Evolutionary conservation across 2,329 filamentous ascomycete genomes (phyloP).

Genomic region (Aspergillus tanneri): DNA sequence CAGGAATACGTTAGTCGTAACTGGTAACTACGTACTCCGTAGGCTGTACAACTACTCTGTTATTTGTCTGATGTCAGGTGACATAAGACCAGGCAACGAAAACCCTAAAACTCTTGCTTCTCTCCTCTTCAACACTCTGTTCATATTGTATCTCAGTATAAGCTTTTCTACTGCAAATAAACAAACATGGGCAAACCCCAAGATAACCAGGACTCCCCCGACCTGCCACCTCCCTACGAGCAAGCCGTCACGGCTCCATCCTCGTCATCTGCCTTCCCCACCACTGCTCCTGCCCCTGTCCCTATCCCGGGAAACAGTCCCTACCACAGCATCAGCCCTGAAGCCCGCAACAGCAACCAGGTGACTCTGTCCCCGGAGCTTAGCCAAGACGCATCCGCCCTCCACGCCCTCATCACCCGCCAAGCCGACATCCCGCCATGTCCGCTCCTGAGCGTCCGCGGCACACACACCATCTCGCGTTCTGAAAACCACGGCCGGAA

Average conservation of each 20-base stretch:
- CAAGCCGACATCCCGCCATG: conserved; percentile 48
- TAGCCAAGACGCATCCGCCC: conserved; percentile 16
- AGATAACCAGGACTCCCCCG: background rate
- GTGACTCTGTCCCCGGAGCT: conserved; percentile 11
- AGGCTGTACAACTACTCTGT: no score
- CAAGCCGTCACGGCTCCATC: background rate
- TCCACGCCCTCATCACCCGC: conserved; percentile 47
- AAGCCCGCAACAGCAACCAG: background rate
- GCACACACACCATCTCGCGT: conserved; percentile 52
- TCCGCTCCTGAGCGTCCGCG: conserved; percentile 54
- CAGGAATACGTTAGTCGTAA: no score
- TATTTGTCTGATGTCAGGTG: no score
- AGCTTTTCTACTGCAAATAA: no score
- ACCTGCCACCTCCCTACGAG: conserved; percentile 2
- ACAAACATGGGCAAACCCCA: background rate
- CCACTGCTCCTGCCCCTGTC: background rate
- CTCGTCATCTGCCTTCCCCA: background rate
- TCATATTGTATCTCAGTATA: background rate
- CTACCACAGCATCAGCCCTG: conserved; percentile 9
- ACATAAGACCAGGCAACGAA: background rate
- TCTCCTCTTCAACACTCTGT: background rate
- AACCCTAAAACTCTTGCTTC: no score
- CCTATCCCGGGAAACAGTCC: conserved; percentile 7
- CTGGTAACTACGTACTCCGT: no score
- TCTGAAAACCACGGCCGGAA: conserved; percentile 18